Conservation (phyloP, 169 alveolate species). For the Cryptosporidium bovis region DNA sequence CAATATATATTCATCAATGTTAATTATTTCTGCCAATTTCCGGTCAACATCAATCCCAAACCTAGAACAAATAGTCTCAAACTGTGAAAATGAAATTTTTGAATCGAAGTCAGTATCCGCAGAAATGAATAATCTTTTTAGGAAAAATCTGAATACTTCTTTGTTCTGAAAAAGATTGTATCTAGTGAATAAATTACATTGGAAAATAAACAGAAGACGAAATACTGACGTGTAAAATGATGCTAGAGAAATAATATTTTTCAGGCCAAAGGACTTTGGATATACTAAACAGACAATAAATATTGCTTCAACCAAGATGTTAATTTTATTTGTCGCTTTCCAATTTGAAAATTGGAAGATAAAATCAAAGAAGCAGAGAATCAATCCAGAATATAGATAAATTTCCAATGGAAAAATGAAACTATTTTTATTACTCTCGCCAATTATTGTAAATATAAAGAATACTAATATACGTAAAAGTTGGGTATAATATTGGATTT, state of each 20-base stretch:
- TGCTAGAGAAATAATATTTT: not conserved
- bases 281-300: conserved; percentile 3
- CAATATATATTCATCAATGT: not conserved
- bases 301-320: conserved; percentile 8
- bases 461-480: too few relatives aligned
- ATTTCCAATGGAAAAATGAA: too few relatives aligned
- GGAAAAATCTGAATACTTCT: conserved; percentile 37
- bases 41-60: conserved; percentile 7
- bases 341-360: conserved; percentile 24
- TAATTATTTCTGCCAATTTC: not conserved
- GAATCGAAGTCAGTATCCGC: conserved; percentile 4
- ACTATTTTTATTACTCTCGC: too few relatives aligned
- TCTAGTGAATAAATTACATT: conserved; percentile 21
- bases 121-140: conserved; percentile 23
- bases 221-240: conserved; percentile 16
- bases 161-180: conserved; percentile 21
- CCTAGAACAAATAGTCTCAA: conserved; percentile 13
- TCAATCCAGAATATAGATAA: not conserved
- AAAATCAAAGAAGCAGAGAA: conserved; percentile 9
- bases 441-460: too few relatives aligned
- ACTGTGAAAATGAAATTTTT: conserved; percentile 21
- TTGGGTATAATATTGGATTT: not conserved
- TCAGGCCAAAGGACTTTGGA: not conserved
- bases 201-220: conserved; percentile 37
- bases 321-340: not conserved